These are phyloP conservation scores for Cylindrotheca fusiformis DNA, from an alignment of 108 stramenopile genomes.

Conservation along the genomic window DNA sequence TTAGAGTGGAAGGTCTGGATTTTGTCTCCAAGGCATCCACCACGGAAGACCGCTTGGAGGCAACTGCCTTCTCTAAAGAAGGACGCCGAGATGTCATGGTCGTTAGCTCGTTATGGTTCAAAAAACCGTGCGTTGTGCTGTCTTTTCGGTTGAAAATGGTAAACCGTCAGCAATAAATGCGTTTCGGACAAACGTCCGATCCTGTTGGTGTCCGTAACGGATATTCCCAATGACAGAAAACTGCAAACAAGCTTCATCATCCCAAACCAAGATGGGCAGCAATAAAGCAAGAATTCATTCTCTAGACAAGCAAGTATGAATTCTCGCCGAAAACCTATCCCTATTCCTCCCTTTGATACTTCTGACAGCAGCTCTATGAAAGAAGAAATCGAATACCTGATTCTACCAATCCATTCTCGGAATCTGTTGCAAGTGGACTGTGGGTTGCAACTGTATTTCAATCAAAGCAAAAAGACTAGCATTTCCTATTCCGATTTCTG, in stretches of 20 bases:
- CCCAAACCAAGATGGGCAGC: too few relatives aligned
- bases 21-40: not conserved
- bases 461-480: not conserved
- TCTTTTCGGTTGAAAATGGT: too few relatives aligned
- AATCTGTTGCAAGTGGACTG: conserved; percentile 15
- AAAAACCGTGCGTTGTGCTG: too few relatives aligned
- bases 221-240: too few relatives aligned
- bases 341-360: not conserved
- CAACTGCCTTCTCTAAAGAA: not conserved
- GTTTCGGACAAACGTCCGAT: too few relatives aligned
- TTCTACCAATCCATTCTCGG: not conserved
- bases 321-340: too few relatives aligned
- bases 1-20: not conserved
- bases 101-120: not conserved
- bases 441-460: conserved; percentile 15
- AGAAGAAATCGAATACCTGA: too few relatives aligned
- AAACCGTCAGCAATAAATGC: too few relatives aligned
- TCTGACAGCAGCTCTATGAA: not conserved
- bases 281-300: too few relatives aligned
- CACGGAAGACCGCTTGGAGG: not conserved
- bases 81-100: conserved; percentile 1
- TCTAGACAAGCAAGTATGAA: too few relatives aligned
- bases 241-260: too few relatives aligned
- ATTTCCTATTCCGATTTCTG: conserved; percentile 20
- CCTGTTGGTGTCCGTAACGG: too few relatives aligned